Conservation (phyloP, 2,329 filamentous ascomycete species). For the Trichoderma hamatum region DNA sequence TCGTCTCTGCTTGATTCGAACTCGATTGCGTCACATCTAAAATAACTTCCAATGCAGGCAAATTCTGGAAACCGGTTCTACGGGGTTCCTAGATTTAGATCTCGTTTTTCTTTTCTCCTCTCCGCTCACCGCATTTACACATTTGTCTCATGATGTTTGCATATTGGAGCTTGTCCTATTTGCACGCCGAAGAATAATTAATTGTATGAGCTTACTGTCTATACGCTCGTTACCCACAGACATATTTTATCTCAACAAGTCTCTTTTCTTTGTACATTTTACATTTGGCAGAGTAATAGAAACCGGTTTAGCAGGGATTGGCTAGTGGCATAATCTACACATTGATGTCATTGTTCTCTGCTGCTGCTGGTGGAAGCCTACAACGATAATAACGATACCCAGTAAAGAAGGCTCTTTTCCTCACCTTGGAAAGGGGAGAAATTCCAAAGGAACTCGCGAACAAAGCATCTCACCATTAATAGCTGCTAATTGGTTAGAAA, state of each 20-base stretch:
- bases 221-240: background rate
- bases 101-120: background rate
- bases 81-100: slow-evolving; percentile 12
- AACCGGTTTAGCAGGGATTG: background rate
- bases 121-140: slow-evolving; percentile 17
- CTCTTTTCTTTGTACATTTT: background rate
- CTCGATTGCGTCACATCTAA: slow-evolving; percentile 14
- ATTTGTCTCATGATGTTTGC: background rate
- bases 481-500: background rate
- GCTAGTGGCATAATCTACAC: background rate
- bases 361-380: background rate
- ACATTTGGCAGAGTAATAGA: background rate
- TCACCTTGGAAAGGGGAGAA: background rate
- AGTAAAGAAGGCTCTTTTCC: background rate
- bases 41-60: background rate
- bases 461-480: background rate
- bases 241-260: background rate
- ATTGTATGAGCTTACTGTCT: background rate
- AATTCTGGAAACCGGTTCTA: background rate
- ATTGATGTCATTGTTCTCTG: slow-evolving; percentile 5
- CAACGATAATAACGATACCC: background rate
- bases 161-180: background rate
- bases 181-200: background rate
- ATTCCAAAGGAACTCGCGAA: background rate
- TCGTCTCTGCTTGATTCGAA: slow-evolving; percentile 4